Evolutionary conservation across 1,284 basidiomycete genomes (phyloP).

Genomic region (Apiotrichum brassicae): DNA sequence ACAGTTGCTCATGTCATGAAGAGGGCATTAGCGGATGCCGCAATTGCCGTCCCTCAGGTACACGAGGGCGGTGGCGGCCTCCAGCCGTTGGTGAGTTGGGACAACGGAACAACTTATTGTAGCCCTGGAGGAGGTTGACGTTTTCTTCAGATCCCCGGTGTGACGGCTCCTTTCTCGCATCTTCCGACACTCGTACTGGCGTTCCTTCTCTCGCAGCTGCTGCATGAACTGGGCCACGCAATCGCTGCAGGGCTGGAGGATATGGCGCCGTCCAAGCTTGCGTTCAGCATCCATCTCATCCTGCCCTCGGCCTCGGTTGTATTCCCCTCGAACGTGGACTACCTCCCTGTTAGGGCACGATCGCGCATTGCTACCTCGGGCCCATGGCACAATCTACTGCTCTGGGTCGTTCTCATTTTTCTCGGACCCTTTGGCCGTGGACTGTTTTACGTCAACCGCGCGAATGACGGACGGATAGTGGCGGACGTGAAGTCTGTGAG

Average conservation of each 20-base stretch:
- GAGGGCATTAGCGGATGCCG: conserved; percentile 3
- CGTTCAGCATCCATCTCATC: conserved; percentile 28
- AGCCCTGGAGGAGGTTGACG: too few relatives aligned
- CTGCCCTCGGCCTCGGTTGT: conserved; percentile 37
- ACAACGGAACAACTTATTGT: too few relatives aligned
- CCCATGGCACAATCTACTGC: conserved; percentile 40
- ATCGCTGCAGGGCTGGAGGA: conserved; percentile 39
- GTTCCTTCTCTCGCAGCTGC: conserved; percentile 35
- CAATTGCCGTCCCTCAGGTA: background rate
- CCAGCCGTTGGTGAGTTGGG: conserved; percentile 28
- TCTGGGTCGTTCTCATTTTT: conserved; percentile 16
- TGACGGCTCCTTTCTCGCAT: conserved; percentile 41
- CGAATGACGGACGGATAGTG: conserved; percentile 23
- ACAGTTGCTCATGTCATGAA: background rate
- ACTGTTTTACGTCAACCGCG: conserved; percentile 29
- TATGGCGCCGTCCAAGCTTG: conserved; percentile 26
- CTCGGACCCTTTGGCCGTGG: conserved; percentile 5
- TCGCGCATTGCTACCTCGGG: conserved; percentile 40
- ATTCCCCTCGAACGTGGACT: conserved; percentile 33
- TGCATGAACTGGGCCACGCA: conserved; percentile 44
- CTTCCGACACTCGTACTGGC: conserved; percentile 37
- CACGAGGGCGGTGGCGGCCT: conserved; percentile 19
- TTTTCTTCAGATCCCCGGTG: conserved; percentile 45
- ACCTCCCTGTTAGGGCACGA: conserved; percentile 26
- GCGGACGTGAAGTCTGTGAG: conserved; percentile 28